Evolutionary conservation across 1,284 basidiomycete genomes (phyloP).

Genomic region (Ustilago cynodontis): DNA sequence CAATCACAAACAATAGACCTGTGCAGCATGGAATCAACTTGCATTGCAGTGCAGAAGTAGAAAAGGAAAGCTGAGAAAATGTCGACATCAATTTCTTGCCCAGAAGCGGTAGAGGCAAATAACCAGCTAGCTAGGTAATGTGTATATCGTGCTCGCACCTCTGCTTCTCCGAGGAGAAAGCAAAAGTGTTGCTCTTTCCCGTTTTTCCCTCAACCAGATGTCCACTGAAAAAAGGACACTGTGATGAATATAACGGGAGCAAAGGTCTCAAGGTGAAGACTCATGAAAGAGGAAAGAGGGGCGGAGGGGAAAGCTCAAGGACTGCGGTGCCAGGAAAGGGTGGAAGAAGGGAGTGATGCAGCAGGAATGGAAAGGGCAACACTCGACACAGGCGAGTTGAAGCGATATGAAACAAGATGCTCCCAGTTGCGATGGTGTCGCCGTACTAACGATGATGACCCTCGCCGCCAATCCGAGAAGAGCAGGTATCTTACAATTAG

Average conservation of each 20-base stretch:
- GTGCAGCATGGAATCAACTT: not conserved
- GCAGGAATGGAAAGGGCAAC: not conserved
- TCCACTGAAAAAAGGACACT: conserved; percentile 50
- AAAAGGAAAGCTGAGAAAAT: conserved; percentile 6
- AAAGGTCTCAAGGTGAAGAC: conserved; percentile 12
- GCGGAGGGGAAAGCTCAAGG: not conserved
- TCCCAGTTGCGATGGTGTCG: not conserved
- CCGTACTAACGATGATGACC: not conserved
- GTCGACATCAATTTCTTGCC: conserved; percentile 49
- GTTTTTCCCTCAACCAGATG: conserved; percentile 60
- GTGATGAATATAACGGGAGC: conserved; percentile 61
- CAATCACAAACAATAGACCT: not conserved
- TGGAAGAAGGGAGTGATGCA: not conserved
- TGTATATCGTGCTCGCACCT: conserved; percentile 40
- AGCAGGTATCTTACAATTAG: conserved; percentile 45
- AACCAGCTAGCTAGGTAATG: conserved; percentile 48
- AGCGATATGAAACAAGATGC: not conserved
- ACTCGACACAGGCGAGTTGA: conserved; percentile 37
- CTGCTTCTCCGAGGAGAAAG: not conserved
- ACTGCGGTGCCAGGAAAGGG: too few species aligned
- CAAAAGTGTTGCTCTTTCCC: conserved; percentile 41
- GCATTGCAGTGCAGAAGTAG: not conserved
- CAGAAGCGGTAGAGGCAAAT: conserved; percentile 52
- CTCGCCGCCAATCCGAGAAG: not conserved
- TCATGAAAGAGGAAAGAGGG: not conserved